Base-by-base conservation (phyloP, 352 stramenopile species). In the Globisporangium polare region DNA sequence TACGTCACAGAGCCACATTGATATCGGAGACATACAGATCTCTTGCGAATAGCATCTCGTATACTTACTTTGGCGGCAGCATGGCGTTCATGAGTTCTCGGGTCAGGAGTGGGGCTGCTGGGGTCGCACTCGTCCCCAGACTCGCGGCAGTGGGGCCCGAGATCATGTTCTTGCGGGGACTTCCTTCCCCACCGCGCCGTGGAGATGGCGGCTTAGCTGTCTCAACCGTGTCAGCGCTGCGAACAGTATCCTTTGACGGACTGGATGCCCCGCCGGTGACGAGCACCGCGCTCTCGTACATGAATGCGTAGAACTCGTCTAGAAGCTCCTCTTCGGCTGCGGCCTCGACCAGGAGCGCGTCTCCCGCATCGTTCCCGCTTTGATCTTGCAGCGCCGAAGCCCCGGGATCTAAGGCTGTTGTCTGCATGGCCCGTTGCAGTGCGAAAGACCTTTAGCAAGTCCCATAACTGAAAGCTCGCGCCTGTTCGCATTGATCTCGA, bases 21-120 rank as follows among this genome's bases (percentile, higher is more conserved):
- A 22, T 24, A 39, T 39, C 12, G 45, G n/a, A 13, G 5, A 37
- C n/a, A n/a, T n/a, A n/a, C n/a, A n/a, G n/a, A n/a, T n/a, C n/a
- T n/a, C n/a, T n/a, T n/a, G n/a, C n/a, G n/a, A n/a, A n/a, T n/a
- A n/a, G n/a, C n/a, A n/a, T n/a, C n/a, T n/a, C n/a, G n/a, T n/a
- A n/a, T n/a, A n/a, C n/a, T 20, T 73, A 89, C 83, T 88, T 89
- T 52, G 80, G 80, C n/a, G 80, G 75, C 6, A 92, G 58, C 57
- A 92, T 49, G 17, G 80, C 83, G 51, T 89, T 79, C 69, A 92
- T 75, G 54, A 90, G 67, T 55, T 90, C 77, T 45, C 77, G 65
- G 12, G 73, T 69, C 24, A 86, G 22, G 10, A 65, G 41, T 26
- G 73, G 51, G 1, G 60, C 5, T 35, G 65, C 24, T 17, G 39